These are phyloP conservation scores for Limnomonas spitsbergensis DNA, from an alignment of 139 green algal species.

Conservation along the genomic window DNA sequence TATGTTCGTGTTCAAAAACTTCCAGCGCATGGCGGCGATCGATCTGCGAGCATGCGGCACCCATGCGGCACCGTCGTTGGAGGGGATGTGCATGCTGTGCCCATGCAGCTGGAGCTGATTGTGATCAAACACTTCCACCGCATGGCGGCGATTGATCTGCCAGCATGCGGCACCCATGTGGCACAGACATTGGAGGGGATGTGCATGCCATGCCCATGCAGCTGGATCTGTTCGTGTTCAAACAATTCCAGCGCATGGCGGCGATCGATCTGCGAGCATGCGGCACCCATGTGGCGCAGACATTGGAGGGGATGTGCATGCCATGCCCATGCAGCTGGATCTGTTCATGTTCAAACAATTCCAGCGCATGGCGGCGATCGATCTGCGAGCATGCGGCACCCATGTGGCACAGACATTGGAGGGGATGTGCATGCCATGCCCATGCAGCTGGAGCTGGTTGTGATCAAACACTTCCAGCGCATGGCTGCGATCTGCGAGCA, in stretches of 20 bases:
- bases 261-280: conserved; percentile 16
- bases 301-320: no score
- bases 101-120: conserved; percentile 32
- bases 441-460: no score
- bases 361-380: conserved; percentile 17
- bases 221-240: conserved; percentile 34
- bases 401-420: not conserved
- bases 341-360: conserved; percentile 36
- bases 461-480: no score
- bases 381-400: conserved; percentile 7
- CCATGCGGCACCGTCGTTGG: not conserved
- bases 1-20: conserved; percentile 34
- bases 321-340: conserved; percentile 26
- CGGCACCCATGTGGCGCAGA: no score
- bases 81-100: no score
- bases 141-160: conserved; percentile 18
- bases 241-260: conserved; percentile 29
- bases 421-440: no score
- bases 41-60: conserved; percentile 6
- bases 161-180: not conserved
- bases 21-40: conserved; percentile 22
- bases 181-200: no score
- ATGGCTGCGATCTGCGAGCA: no score
- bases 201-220: no score
- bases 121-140: conserved; percentile 34